These are phyloP conservation scores for Boletus barrowsii DNA, from an alignment of 768 basidiomycete species.

Conservation along the genomic window DNA sequence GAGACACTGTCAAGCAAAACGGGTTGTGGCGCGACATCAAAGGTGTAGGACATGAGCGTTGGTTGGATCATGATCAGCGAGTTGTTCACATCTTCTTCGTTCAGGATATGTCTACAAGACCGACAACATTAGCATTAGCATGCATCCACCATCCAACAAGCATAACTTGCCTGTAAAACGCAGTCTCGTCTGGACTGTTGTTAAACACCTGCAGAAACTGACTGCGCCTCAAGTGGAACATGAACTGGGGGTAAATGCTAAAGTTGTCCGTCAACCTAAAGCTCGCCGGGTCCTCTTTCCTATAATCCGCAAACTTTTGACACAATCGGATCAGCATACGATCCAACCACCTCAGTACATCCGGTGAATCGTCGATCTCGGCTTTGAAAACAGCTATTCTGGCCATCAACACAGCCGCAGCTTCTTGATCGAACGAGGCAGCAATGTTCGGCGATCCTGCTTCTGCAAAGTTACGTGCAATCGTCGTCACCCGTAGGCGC, in stretches of 20 bases:
- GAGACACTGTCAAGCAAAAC: constrained; percentile 96
- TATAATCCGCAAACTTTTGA: constrained; percentile 98
- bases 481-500: constrained; percentile 94
- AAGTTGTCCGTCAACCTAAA: constrained; percentile 95
- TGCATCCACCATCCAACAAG: background rate
- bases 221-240: constrained; percentile 97
- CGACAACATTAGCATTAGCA: background rate
- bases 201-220: constrained; percentile 99
- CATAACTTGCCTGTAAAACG: constrained; percentile 80
- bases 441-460: constrained; percentile 94
- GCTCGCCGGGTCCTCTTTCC: constrained; percentile 94
- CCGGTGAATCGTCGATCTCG: constrained; percentile 96
- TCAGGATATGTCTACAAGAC: constrained; percentile 74
- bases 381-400: constrained; percentile 99
- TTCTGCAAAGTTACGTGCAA: constrained; percentile 96
- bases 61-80: constrained; percentile 99
- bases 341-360: constrained; percentile 96
- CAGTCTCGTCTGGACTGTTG: constrained; percentile 99
- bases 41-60: constrained; percentile 96
- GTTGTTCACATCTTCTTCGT: constrained; percentile 98
- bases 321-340: constrained; percentile 97
- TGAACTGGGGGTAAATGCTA: constrained; percentile 99
- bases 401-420: constrained; percentile 96
- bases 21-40: constrained; percentile 88
- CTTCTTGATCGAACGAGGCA: constrained; percentile 95